A percentile compares a stretch with the other conserved stretches of the same genome.
Evolutionary conservation across 495 filamentous ascomycete genomes (phyloP).

Genomic region (Aspergillus leporis): DNA sequence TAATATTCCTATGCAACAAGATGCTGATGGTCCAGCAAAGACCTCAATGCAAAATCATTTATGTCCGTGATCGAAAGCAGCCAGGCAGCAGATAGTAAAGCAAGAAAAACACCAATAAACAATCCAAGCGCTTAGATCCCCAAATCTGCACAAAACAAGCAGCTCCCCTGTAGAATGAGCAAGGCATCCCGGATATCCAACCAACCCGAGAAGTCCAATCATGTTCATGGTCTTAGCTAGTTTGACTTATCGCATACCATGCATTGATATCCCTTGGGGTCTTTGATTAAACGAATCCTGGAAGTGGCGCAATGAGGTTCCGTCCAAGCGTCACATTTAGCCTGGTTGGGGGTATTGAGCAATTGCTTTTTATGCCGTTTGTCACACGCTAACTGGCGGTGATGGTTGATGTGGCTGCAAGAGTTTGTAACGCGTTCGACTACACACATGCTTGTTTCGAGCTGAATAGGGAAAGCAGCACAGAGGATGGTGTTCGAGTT

Average conservation of each 20-base stretch:
- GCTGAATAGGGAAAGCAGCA: background rate
- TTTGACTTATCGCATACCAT: slow-evolving; percentile 23
- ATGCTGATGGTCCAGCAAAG: too few species aligned
- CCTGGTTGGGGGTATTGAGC: background rate
- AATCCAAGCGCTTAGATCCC: too few species aligned
- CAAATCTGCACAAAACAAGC: too few species aligned
- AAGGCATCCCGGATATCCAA: too few species aligned
- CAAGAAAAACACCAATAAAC: too few species aligned
- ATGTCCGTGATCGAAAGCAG: too few species aligned
- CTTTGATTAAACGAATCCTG: background rate
- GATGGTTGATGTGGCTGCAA: slow-evolving; percentile 26
- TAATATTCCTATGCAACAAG: too few species aligned
- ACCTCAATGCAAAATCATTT: too few species aligned
- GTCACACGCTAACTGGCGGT: background rate
- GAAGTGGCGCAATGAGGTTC: slow-evolving; percentile 22
- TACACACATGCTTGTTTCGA: slow-evolving; percentile 20
- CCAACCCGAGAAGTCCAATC: background rate
- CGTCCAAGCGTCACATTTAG: slow-evolving; percentile 19
- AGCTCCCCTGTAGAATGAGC: too few species aligned
- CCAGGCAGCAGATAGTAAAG: too few species aligned
- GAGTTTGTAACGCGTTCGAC: slow-evolving; percentile 24
- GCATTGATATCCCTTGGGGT: slow-evolving; percentile 19
- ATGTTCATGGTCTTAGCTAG: slow-evolving; percentile 13
- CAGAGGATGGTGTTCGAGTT: background rate
- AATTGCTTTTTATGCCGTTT: too few species aligned